Evolutionary conservation across 345 rosid genomes (phyloP), one percentile per base, ranked within the genome.

Genomic region (Acer campestre): DNA sequence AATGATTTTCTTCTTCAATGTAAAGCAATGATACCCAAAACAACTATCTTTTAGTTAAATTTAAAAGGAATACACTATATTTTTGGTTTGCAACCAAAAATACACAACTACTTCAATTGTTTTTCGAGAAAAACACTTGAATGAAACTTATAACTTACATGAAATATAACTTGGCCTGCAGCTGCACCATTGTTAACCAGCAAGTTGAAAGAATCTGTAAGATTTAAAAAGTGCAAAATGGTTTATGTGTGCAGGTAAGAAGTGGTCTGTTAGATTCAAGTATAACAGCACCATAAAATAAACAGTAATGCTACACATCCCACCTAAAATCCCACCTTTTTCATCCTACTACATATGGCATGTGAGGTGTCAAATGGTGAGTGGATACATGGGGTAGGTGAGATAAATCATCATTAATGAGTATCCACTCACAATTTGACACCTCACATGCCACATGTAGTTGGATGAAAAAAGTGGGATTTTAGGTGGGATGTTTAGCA

Each of bases 131-230:
- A 25, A 35, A 25, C 6, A 18, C 22, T 13, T 31, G 14, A 58
- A 8, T 35, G 44, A 64, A 53, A 35, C 44, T 22, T 17, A n/a
- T 44, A 71, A 79, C 93, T 84, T 83, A 95, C 99, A 20, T 95
- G 99, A 86, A 90, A 95, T 78, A 95, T 83, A 72, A 95, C 96
- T 83, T 95, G 99, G 63, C 99, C 99, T 40, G 99, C 99, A 80
- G 99, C 89, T 63, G 89, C 92, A 71, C 99, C 99, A 59, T 91
- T 93, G 79, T 95, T 95, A 81, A 95, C 96, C 84, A 95, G 81
- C 80, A 95, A 87, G 85, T 95, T 93, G 88, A 92, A 95, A 62
- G 99, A 93, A 90, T 95, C 99, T 95, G 86, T 83, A 82, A 61
- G 22, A 74, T 49, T 35, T 40, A 49, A 51, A 27, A 16, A 9